These are phyloP conservation scores for Umbelopsis sp. DNA, from an alignment of 192 early-diverging fungal species.

Conservation along the genomic window DNA sequence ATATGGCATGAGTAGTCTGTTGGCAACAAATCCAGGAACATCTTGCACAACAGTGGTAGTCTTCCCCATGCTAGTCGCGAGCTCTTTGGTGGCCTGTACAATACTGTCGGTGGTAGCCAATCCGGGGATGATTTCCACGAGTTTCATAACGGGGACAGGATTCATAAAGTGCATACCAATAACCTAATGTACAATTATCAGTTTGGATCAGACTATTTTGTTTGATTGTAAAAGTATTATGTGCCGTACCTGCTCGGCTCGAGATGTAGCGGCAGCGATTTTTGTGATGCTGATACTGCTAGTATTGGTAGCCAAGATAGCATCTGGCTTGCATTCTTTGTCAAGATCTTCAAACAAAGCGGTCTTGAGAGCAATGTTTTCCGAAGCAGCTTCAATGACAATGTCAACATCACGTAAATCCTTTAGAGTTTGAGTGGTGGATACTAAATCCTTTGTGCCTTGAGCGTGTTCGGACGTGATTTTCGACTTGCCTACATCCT, in stretches of 20 bases:
- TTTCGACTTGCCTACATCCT: slow-evolving; percentile 88
- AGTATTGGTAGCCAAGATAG: slow-evolving; percentile 96
- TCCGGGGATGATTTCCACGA: slow-evolving; percentile 97
- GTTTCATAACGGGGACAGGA: slow-evolving; percentile 94
- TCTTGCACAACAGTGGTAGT: slow-evolving; percentile 86
- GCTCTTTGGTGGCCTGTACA: slow-evolving; percentile 67
- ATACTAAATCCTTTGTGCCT: slow-evolving; percentile 63
- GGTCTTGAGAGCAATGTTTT: slow-evolving; percentile 83
- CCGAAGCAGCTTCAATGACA: slow-evolving; percentile 92
- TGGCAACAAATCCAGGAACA: slow-evolving; percentile 97
- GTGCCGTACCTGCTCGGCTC: slow-evolving; percentile 58
- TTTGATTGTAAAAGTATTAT: neutral
- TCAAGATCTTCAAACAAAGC: slow-evolving; percentile 80
- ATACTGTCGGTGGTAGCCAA: slow-evolving; percentile 78
- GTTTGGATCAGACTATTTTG: neutral
- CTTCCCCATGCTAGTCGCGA: slow-evolving; percentile 91
- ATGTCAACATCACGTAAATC: slow-evolving; percentile 75
- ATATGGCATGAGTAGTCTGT: slow-evolving; percentile 97
- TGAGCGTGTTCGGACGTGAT: slow-evolving; percentile 78
- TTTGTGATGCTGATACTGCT: slow-evolving; percentile 96
- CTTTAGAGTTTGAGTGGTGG: slow-evolving; percentile 57
- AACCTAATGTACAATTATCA: slow-evolving; percentile 45
- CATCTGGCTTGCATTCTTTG: slow-evolving; percentile 58
- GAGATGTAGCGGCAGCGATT: slow-evolving; percentile 89
- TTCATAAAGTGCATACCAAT: slow-evolving; percentile 99